Base-by-base conservation (phyloP, 441 rosid species). In the Bocquillonia castaneifolia region DNA sequence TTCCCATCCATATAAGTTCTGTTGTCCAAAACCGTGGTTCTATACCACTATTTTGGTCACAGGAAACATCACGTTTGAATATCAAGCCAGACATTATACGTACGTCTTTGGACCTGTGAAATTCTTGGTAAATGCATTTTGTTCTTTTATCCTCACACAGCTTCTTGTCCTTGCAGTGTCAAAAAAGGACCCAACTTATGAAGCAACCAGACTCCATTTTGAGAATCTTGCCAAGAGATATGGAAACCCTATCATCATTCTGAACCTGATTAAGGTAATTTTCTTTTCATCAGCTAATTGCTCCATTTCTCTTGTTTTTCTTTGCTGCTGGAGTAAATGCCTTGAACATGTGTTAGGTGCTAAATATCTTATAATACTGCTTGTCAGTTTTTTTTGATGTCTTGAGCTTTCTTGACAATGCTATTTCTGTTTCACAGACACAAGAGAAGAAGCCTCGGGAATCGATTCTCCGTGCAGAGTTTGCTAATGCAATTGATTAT, bases 41-140 rank as follows among this genome's bases (percentile, higher is more conserved):
- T 64, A 96, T 96, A 77, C 99, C 99, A 55, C 86, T 96, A 26
- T 91, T 89, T 70, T 96, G 99, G 99, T 91, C 99, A 51, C 99
- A 96, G 68, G 98, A 96, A 85, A 96, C 99, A 63, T 96, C 99
- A 25, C 83, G 96, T 40, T 82, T 96, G 91, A 96, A 88, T 82
- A 54, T 96, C 66, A 96, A 88, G 77, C 99, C 99, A n/a, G 98
- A 91, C 78, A 95, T 95, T 50, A 88, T 87, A 71, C 68, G 99
- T 95, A 88, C 74, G 93, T 77, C 70, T 59, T 62, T 50, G 63
- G 45, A 25, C 71, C 71, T 51, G 39, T 67, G 51, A 36, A 59
- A 45, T 39, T 63, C 61, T 40, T 70, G 48, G 42, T n/a, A 39
- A 14, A 4, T 47, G 32, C 53, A 29, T 51, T 28, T 6, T 44